These are phyloP conservation scores for Fusarium fracticaudum DNA, from an alignment of 2,329 filamentous ascomycete genomes.

Conservation along the genomic window DNA sequence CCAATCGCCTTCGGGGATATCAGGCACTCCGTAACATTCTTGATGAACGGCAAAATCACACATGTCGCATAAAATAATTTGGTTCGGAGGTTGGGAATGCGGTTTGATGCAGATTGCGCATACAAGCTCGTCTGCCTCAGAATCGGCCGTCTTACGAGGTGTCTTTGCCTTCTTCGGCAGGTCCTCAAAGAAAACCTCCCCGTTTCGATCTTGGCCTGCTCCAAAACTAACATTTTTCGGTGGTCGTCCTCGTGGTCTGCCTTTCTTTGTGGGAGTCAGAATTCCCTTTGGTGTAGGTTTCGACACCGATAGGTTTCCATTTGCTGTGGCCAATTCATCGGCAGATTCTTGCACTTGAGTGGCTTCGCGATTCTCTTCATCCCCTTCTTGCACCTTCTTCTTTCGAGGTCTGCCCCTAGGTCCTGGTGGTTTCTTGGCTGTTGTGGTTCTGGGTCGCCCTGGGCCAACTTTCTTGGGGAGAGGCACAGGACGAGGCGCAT, in stretches of 20 bases:
- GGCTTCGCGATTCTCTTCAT: not conserved
- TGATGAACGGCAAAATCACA: conserved; percentile 72
- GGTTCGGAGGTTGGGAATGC: conserved; percentile 66
- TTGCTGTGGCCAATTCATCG: conserved; percentile 26
- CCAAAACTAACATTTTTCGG: conserved; percentile 66
- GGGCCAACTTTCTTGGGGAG: conserved; percentile 38
- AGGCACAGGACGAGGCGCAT: conserved; percentile 20
- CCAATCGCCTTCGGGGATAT: conserved; percentile 71
- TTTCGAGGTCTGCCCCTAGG: conserved; percentile 37
- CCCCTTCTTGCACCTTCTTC: conserved; percentile 28
- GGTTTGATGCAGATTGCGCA: conserved; percentile 67
- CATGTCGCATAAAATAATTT: conserved; percentile 71
- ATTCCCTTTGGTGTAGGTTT: conserved; percentile 61
- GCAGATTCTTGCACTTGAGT: conserved; percentile 10
- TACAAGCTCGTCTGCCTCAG: conserved; percentile 61
- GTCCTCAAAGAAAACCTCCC: conserved; percentile 64
- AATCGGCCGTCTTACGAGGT: conserved; percentile 43
- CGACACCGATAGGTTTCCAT: conserved; percentile 28
- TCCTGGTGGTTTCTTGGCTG: conserved; percentile 37
- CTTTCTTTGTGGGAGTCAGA: conserved; percentile 62
- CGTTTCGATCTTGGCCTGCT: conserved; percentile 45
- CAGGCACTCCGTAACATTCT: conserved; percentile 65
- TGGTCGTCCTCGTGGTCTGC: conserved; percentile 48
- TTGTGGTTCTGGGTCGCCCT: conserved; percentile 25
- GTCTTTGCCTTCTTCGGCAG: conserved; percentile 53